Evolutionary conservation across 2,329 filamentous ascomycete species (phyloP), one percentile per base, ranked within the genome.

Genomic region (Penicillium rolfsii): DNA sequence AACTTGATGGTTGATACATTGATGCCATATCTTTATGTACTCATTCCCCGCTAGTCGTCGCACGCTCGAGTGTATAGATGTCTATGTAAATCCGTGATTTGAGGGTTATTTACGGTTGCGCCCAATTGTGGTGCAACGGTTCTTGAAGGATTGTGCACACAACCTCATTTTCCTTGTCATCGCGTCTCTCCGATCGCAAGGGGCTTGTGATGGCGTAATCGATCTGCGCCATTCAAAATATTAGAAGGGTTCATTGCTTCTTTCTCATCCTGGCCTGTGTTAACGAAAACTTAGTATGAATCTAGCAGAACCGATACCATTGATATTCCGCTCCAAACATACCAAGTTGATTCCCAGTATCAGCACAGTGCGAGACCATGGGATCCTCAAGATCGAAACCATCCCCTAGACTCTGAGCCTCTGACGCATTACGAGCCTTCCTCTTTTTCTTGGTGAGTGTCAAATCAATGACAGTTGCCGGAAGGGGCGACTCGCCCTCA

Each of bases 281-380:
- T 43, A 14, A 5, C 11, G n/a, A 6, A 43, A 19, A 4, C 30
- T 48, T 30, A 19, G 22, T 30, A 9, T 19, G 33, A 24, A 5
- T 4, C 4, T 14, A 8, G 14, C 2, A 30, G 1, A 3, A n/a
- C 24, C 24, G 4, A n/a, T 1, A 26, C 3, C 5, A 14, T 26
- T 26, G 12, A 46, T 14, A 16, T 16, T 26, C 3, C 5, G 5
- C 16, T 12, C 16, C 8, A n/a, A 24, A 55, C 66, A 38, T 72
- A 75, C 74, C 71, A 19, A 75, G 59, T 57, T 73, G 69, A 48
- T 70, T 45, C 30, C 72, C 64, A 14, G 63, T 64, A 49, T 73
- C 71, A 1, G 70, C 70, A 45, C 68, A 71, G 3, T 69, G 67
- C 5, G 71, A 67, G 58, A 74, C 68, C 57, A 74, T 66, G 4